phyloP scores from a whole-genome alignment of 1,139 yeast genomes.

The Petasospora rhodanensis region DNA sequence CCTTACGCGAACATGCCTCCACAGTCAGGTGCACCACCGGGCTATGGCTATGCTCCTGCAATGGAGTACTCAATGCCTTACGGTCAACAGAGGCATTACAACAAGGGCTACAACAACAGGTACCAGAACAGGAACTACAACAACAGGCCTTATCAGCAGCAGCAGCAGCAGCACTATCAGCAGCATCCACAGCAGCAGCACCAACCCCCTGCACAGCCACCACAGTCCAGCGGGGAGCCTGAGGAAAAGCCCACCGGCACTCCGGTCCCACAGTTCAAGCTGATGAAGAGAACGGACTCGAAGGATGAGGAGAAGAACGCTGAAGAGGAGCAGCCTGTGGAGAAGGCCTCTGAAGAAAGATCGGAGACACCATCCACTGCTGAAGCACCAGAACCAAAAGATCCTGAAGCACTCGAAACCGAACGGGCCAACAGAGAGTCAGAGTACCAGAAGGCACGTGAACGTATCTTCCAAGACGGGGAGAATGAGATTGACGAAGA shows the following conservation, averaged over 20 bases:
- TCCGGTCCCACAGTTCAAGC: slow-evolving; percentile 13
- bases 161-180: not conserved
- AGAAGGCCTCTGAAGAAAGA: too few relatives aligned
- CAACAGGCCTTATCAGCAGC: too few relatives aligned
- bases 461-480: slow-evolving; percentile 38
- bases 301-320: slow-evolving; percentile 33
- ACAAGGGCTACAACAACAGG: not conserved
- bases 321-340: too few relatives aligned
- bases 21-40: too few relatives aligned
- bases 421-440: slow-evolving; percentile 33
- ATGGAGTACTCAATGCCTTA: too few relatives aligned
- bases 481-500: slow-evolving; percentile 31
- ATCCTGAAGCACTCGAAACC: slow-evolving; percentile 22
- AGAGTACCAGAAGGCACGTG: slow-evolving; percentile 40
- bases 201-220: too few relatives aligned
- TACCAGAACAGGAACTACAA: slow-evolving; percentile 1
- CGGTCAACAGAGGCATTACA: slow-evolving; percentile 1
- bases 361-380: too few relatives aligned
- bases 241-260: too few relatives aligned
- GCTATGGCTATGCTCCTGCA: too few relatives aligned
- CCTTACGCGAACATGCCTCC: too few relatives aligned
- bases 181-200: not conserved
- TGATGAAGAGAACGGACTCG: slow-evolving; percentile 22
- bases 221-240: too few relatives aligned
- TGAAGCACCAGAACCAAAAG: slow-evolving; percentile 28